These are phyloP conservation scores for Coccomyxa subellipsoidea DNA, from an alignment of 163 green algal species.

Conservation along the genomic window DNA sequence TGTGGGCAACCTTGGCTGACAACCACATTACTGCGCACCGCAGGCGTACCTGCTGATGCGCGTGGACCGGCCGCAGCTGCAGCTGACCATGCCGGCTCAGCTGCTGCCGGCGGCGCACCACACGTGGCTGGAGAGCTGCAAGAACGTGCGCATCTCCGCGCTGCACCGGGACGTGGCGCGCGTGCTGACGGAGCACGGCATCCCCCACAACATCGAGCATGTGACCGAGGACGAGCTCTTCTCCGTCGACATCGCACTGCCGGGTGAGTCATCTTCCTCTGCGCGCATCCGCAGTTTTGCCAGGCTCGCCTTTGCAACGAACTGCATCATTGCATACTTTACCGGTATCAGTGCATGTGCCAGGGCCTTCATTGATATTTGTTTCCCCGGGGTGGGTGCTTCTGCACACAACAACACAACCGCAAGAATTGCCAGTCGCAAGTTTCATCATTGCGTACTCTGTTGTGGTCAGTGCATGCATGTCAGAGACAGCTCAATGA, in stretches of 20 bases:
- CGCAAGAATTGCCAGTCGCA: too few species aligned
- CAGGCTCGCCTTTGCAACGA: neutral
- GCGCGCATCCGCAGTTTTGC: neutral
- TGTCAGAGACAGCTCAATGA: too few species aligned
- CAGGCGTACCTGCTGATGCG: constrained; percentile 46
- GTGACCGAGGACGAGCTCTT: constrained; percentile 49
- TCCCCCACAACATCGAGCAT: constrained; percentile 44
- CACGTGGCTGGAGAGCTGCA: constrained; percentile 34
- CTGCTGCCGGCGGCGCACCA: constrained; percentile 26
- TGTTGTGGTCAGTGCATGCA: too few species aligned
- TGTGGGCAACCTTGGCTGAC: too few species aligned
- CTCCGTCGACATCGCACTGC: constrained; percentile 40
- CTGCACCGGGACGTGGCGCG: constrained; percentile 43
- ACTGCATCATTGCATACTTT: neutral
- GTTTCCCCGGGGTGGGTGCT: too few species aligned
- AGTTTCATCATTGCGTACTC: too few species aligned
- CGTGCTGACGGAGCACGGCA: constrained; percentile 32
- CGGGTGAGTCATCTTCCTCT: constrained; percentile 15
- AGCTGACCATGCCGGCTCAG: constrained; percentile 7
- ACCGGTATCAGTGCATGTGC: too few species aligned
- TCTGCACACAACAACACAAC: too few species aligned
- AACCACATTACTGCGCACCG: neutral
- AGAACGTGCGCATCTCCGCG: constrained; percentile 16
- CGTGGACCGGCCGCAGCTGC: constrained; percentile 9
- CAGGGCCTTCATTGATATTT: too few species aligned